These are phyloP conservation scores for Chlorophyllum brunneum DNA, from an alignment of 768 basidiomycete species.

Conservation along the genomic window DNA sequence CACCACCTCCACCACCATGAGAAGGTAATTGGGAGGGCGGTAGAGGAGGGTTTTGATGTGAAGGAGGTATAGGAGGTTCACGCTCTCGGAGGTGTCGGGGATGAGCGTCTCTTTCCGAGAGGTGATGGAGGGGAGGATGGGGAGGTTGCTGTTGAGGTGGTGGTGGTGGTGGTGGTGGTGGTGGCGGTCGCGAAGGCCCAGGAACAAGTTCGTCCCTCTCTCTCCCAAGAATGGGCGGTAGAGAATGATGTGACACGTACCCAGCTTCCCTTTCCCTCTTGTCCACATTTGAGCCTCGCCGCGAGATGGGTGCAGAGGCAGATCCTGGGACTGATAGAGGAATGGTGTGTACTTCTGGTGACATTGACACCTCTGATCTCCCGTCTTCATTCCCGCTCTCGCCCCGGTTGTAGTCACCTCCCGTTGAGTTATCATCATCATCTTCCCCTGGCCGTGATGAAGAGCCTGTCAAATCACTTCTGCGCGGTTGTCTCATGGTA, in stretches of 20 bases:
- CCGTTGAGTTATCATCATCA: conserved; percentile 68
- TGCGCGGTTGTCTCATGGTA: conserved; percentile 39
- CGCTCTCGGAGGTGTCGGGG: conserved; percentile 6
- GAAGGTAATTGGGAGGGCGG: background rate
- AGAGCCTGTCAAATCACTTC: conserved; percentile 1
- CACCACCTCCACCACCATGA: background rate
- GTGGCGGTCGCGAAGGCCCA: conserved; percentile 25
- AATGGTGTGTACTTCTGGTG: conserved; percentile 42
- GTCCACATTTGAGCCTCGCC: conserved; percentile 46
- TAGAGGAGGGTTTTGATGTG: conserved; percentile 13
- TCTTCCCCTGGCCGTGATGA: conserved; percentile 42
- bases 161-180: background rate
- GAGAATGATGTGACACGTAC: conserved; percentile 27
- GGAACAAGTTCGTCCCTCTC: conserved; percentile 36
- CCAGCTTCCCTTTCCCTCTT: conserved; percentile 32
- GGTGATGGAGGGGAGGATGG: conserved; percentile 9
- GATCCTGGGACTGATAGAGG: conserved; percentile 10
- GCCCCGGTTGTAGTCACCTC: conserved; percentile 46
- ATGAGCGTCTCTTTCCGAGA: conserved; percentile 21
- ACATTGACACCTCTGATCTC: conserved; percentile 45
- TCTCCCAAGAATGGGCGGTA: conserved; percentile 30
- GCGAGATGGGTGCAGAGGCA: conserved; percentile 40
- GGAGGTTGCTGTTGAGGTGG: conserved; percentile 22
- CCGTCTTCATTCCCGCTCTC: conserved; percentile 13
- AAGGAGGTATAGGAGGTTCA: conserved; percentile 4